These are phyloP conservation scores for Aspergillus thermomutatus DNA, from an alignment of 2,329 filamentous ascomycete species.

Conservation along the genomic window DNA sequence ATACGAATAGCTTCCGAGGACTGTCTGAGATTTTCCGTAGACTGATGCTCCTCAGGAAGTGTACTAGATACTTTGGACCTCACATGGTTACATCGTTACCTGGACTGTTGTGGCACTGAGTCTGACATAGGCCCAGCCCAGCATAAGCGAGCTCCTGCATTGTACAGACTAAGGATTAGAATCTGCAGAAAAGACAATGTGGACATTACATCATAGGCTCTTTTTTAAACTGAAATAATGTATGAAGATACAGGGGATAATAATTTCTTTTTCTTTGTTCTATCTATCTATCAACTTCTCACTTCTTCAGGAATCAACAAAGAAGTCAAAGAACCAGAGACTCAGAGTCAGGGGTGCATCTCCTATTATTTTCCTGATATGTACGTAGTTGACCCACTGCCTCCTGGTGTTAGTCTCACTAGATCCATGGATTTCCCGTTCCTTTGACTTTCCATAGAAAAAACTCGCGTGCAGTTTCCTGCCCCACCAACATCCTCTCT, in stretches of 20 bases:
- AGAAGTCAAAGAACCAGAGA: neutral
- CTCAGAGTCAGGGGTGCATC: neutral
- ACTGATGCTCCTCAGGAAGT: neutral
- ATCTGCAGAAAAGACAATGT: neutral
- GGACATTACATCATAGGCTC: neutral
- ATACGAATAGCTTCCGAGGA: neutral
- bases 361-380: neutral
- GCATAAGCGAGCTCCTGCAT: neutral
- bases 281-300: no score
- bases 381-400: neutral
- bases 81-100: neutral
- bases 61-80: neutral
- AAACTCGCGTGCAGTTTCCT: neutral
- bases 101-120: neutral
- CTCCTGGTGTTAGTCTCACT: neutral
- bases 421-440: no score
- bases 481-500: neutral
- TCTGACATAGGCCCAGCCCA: neutral
- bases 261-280: neutral
- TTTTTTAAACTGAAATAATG: neutral
- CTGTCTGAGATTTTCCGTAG: neutral
- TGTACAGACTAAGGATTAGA: neutral
- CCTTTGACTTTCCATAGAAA: neutral
- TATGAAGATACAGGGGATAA: no score
- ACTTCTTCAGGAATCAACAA: neutral